Evolutionary conservation across 768 basidiomycete genomes (phyloP).

Genomic region (Xerocomellus chrysenteron): DNA sequence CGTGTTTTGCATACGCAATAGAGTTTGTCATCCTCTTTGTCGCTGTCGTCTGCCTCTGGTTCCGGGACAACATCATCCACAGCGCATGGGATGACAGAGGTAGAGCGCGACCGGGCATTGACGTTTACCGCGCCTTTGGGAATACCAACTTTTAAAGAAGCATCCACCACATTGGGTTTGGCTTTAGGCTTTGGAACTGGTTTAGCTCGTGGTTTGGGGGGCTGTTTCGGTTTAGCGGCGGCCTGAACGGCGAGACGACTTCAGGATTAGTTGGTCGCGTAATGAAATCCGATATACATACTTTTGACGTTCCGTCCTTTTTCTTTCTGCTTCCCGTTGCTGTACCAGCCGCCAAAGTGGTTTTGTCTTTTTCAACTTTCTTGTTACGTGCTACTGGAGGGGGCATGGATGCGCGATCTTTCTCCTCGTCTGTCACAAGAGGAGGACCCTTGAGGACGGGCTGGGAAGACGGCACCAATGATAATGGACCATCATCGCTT

Average conservation of each 20-base stretch:
- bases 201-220: conserved; percentile 34
- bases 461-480: conserved; percentile 4
- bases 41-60: conserved; percentile 46
- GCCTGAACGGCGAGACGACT: conserved; percentile 8
- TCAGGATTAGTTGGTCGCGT: neutral
- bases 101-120: conserved; percentile 60
- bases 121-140: conserved; percentile 28
- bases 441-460: conserved; percentile 8
- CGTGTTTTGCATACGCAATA: conserved; percentile 88
- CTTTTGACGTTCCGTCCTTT: conserved; percentile 26
- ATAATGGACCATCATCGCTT: conserved; percentile 5
- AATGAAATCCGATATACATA: conserved; percentile 3
- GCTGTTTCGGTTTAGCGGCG: conserved; percentile 28
- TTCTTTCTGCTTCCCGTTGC: conserved; percentile 38
- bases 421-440: conserved; percentile 17
- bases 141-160: conserved; percentile 15
- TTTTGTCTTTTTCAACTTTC: conserved; percentile 29
- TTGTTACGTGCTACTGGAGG: conserved; percentile 39
- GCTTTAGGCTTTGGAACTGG: conserved; percentile 30
- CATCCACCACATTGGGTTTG: conserved; percentile 12
- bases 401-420: conserved; percentile 59
- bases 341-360: neutral
- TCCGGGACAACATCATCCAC: conserved; percentile 46
- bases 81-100: conserved; percentile 61
- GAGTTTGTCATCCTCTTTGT: conserved; percentile 52